Conservation (phyloP, 1,139 yeast genomes). For the Kurtzmaniella quercitrusa region DNA sequence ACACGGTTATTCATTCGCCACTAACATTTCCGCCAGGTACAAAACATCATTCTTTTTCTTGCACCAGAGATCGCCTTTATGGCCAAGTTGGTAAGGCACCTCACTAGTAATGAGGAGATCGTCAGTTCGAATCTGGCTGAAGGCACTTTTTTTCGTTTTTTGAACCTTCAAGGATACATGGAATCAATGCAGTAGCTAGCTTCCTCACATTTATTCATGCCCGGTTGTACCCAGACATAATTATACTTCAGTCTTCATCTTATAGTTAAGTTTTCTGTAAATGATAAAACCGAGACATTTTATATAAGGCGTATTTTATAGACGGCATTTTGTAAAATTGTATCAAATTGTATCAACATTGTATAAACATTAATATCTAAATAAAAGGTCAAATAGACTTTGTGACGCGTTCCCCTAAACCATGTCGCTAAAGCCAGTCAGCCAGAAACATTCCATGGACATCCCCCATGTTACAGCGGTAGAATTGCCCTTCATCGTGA, state of each 20-base stretch:
- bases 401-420: background rate
- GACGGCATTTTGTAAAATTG: background rate
- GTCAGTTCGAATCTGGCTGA: constrained; percentile 83
- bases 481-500: constrained; percentile 76
- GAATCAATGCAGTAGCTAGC: background rate
- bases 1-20: too few relatives aligned
- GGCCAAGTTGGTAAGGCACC: constrained; percentile 54
- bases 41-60: background rate
- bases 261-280: too few relatives aligned
- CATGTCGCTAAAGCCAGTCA: constrained; percentile 16
- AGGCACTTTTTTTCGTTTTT: constrained; percentile 42
- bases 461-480: constrained; percentile 73
- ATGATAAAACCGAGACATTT: too few relatives aligned
- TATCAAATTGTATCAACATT: background rate
- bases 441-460: constrained; percentile 57
- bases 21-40: too few relatives aligned
- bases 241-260: too few relatives aligned
- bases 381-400: background rate
- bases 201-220: too few relatives aligned
- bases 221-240: too few relatives aligned
- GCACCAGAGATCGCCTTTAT: constrained; percentile 7
- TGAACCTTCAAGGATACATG: too few relatives aligned
- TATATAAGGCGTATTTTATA: too few relatives aligned
- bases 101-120: constrained; percentile 91
- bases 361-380: background rate